Percentiles rank a stretch among this genome's conserved stretches.
phyloP scores from a whole-genome alignment of 2,329 filamentous ascomycete species.

The Fusarium circinatum region DNA sequence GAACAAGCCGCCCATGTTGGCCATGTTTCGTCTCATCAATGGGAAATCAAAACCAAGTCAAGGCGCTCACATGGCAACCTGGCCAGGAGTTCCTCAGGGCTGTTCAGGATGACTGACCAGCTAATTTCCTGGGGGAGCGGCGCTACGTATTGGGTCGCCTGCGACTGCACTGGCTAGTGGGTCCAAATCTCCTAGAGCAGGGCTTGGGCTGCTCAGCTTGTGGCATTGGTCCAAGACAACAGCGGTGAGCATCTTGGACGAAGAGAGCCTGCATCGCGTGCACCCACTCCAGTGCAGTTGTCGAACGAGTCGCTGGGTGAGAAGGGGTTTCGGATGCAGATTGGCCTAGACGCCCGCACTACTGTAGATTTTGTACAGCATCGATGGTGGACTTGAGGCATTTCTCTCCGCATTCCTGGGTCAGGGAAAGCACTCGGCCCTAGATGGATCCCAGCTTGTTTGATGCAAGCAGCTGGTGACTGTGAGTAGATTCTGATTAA shows the following conservation, averaged over 20 bases:
- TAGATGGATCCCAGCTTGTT: slow-evolving; percentile 3
- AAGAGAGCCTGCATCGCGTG: slow-evolving; percentile 21
- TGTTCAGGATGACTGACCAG: slow-evolving; percentile 32
- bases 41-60: slow-evolving; percentile 7
- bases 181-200: slow-evolving; percentile 41
- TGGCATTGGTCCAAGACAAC: slow-evolving; percentile 37
- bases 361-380: slow-evolving; percentile 24
- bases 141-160: slow-evolving; percentile 38
- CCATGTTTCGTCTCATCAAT: slow-evolving; percentile 29
- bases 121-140: slow-evolving; percentile 41
- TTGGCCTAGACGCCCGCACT: slow-evolving; percentile 13
- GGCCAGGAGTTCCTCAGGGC: slow-evolving; percentile 23
- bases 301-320: slow-evolving; percentile 35
- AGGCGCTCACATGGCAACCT: slow-evolving; percentile 38
- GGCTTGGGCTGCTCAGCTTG: slow-evolving; percentile 33
- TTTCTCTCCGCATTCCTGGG: slow-evolving; percentile 47
- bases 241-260: slow-evolving; percentile 37
- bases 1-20: slow-evolving; percentile 7
- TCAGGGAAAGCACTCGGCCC: neutral
- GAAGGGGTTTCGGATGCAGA: slow-evolving; percentile 36
- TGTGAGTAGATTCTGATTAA: neutral
- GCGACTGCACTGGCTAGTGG: slow-evolving; percentile 33
- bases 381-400: slow-evolving; percentile 46
- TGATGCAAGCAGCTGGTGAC: neutral
- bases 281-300: slow-evolving; percentile 37